Base-by-base conservation (phyloP, 2,329 filamentous ascomycete genomes). In the Fusarium nisikadoi region DNA sequence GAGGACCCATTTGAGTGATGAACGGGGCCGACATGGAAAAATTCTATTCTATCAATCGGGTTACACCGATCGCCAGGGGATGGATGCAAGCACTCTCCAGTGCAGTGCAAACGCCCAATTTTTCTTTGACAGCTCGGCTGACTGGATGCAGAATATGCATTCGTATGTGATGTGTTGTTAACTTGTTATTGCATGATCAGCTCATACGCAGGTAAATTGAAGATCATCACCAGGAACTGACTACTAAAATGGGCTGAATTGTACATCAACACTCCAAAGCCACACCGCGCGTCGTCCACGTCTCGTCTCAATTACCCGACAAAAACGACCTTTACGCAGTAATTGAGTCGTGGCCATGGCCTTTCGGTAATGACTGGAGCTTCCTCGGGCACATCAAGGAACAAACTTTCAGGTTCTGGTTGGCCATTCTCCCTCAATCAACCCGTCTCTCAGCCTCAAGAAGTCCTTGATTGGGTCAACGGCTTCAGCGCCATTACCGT, bases 111-210 rank as follows among this genome's bases (percentile, higher is more conserved):
- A 49, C 66, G 57, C 65, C 65, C 70, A 54, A 46, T 49, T 67
- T 27, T 42, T 55, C 33, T 62, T 72, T 72, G 70, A 73, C 70
- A 72, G 62, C 66, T 71, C 60, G 64, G 54, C 67, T 61, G 61
- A 66, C 70, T 62, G 52, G 65, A 73, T 60, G 70, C 62, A 67
- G 57, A 60, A 35, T 42, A 63, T 33, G 41, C 53, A 50, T 55
- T 50, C 38, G 59, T n/a, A 47, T 41, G 41, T 65, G 70, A 68
- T 76, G 74, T 68, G 72, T 68, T 76, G 74, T 76, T 70, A 63
- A 50, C 53, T 68, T 76, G 74, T 76, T 70, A 63, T 54, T 56
- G 62, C 66, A 59, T 64, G 55, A 36, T 52, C 70, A 72, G 56
- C 70, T 45, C 62, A 73, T 50, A 73, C 46, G 33, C n/a, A 33